A percentile compares a stretch with the other conserved stretches of the same genome.
Conservation (phyloP, 768 basidiomycete genomes). For the Tremella mesenterica region DNA sequence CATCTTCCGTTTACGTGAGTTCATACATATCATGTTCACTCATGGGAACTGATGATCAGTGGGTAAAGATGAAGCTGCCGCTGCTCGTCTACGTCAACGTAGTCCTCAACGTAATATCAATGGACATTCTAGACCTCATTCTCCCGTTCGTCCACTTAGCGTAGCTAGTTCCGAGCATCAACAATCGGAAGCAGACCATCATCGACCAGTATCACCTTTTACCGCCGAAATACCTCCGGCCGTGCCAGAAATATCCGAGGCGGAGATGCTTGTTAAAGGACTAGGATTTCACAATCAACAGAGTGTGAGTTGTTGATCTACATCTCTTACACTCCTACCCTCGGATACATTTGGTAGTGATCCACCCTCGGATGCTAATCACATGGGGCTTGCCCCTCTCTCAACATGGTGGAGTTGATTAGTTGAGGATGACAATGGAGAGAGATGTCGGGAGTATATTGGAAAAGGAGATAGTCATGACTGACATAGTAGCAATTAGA, state of each 20-base stretch:
- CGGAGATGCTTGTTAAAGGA: constrained; percentile 72
- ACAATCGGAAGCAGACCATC: no score
- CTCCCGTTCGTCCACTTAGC: background rate
- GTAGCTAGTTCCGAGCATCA: no score
- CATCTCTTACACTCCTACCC: no score
- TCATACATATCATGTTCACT: background rate
- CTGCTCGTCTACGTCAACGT: background rate
- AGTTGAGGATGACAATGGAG: no score
- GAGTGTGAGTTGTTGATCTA: constrained; percentile 13
- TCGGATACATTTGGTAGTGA: no score
- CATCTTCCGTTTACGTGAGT: constrained; percentile 29
- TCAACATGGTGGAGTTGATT: no score
- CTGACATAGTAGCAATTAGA: constrained; percentile 71
- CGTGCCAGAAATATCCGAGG: constrained; percentile 49
- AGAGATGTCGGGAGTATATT: no score
- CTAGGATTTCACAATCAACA: constrained; percentile 62
- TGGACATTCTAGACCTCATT: background rate
- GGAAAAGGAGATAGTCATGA: no score
- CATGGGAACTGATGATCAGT: background rate
- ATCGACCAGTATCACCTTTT: no score
- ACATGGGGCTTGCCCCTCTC: no score
- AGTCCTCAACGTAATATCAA: constrained; percentile 3
- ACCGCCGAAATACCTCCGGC: no score
- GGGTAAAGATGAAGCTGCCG: constrained; percentile 6
- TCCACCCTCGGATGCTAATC: no score